Evolutionary conservation across 2,329 filamentous ascomycete genomes (phyloP), one percentile per base, ranked within the genome.

Genomic region (Fusarium coicis): DNA sequence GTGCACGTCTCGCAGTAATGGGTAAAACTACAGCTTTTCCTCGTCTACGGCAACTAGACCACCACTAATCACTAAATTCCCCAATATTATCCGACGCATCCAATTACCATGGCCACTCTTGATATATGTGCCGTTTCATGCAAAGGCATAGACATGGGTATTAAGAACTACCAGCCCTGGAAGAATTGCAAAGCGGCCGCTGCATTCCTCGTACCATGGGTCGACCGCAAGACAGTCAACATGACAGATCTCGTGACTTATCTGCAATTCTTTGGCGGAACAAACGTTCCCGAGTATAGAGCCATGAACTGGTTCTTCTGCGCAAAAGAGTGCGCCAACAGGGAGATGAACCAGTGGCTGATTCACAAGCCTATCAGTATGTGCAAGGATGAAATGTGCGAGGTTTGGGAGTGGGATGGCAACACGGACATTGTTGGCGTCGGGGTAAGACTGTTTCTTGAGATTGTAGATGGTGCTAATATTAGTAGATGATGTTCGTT

Each of bases 371-470:
- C 43, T 1, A 46, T 28, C 26, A 15, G 12, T 10, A 15, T 21
- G 21, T 28, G 26, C 2, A 46, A 46, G 12, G 26, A 28, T 15
- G 26, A 28, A 28, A 46, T 46, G 26, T 28, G 26, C 0, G 44
- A 46, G 26, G 23, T 28, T 46, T 46, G 44, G 44, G 18, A 46
- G 1, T 46, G 26, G 44, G 44, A 46, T 10, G 44, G 26, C 4
- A 21, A 46, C 19, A 26, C 44, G 2, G 18, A 46, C 5, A 21
- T 28, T 28, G 18, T 28, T 7, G 26, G 43, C 12, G 10, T 46
- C 7, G 12, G 44, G 26, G 12, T 28, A 21, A 26, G 26, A 5
- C 9, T 15, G 4, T 4, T 3, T 2, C 8, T 5, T 28, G 2
- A 4, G 2, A 7, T 47, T 4, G 15, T 8, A 30, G 19, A 21